phyloP scores from a whole-genome alignment of 139 green algal genomes.

The Pseudopediastrum boryanum region DNA sequence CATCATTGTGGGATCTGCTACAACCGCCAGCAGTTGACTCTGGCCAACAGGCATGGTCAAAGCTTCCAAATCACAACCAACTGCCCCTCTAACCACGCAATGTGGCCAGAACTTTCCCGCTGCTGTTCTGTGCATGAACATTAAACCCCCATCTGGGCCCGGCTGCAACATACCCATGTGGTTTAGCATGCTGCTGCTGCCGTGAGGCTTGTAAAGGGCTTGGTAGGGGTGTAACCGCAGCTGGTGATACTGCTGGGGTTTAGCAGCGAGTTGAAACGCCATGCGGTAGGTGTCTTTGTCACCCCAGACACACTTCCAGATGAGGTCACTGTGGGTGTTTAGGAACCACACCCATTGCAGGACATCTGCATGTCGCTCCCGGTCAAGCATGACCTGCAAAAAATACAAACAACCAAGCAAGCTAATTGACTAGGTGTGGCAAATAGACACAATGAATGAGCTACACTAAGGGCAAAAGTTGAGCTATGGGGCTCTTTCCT shows the following conservation, averaged over 20 bases:
- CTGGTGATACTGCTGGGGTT: neutral
- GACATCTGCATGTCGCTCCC: slow-evolving; percentile 19
- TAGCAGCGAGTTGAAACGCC: slow-evolving; percentile 31
- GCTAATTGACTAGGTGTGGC: no score
- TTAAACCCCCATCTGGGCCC: neutral
- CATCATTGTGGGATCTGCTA: slow-evolving; percentile 17
- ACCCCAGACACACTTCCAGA: slow-evolving; percentile 11
- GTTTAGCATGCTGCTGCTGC: neutral
- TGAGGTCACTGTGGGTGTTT: slow-evolving; percentile 4
- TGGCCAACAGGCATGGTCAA: slow-evolving; percentile 17
- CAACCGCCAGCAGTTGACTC: slow-evolving; percentile 11
- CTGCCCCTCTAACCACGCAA: neutral
- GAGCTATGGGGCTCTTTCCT: no score
- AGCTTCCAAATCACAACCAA: neutral
- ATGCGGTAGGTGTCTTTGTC: slow-evolving; percentile 36
- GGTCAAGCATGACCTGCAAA: slow-evolving; percentile 31
- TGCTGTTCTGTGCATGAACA: slow-evolving; percentile 26
- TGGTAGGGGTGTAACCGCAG: slow-evolving; percentile 16
- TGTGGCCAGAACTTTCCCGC: no score
- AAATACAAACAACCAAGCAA: no score
- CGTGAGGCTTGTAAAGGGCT: neutral
- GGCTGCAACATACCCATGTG: slow-evolving; percentile 29
- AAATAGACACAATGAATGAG: no score
- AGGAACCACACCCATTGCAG: slow-evolving; percentile 36
- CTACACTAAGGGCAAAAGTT: no score